Percentiles rank a stretch among this genome's conserved stretches.
phyloP scores from a whole-genome alignment of 768 basidiomycete genomes.

The Candolleomyces aberdarensis region DNA sequence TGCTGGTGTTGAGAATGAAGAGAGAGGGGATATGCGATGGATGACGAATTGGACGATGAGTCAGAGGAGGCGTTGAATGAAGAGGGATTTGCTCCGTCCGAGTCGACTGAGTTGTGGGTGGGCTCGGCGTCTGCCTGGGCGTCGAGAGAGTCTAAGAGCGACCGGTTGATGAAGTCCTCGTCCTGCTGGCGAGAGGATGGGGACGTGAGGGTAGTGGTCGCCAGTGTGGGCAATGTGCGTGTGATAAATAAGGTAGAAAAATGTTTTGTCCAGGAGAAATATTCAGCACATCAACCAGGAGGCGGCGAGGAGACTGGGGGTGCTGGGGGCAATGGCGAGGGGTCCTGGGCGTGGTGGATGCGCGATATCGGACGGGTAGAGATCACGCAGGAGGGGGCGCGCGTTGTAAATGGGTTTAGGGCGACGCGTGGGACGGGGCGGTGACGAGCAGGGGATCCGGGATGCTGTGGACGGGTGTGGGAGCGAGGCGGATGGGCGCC shows the following conservation, averaged over 20 bases:
- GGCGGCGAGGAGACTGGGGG: slow-evolving; percentile 11
- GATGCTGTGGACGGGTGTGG: slow-evolving; percentile 15
- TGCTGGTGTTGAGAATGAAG: slow-evolving; percentile 41
- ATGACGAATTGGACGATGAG: slow-evolving; percentile 55
- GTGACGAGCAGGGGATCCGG: slow-evolving; percentile 13
- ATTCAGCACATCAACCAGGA: slow-evolving; percentile 31
- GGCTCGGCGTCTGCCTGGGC: slow-evolving; percentile 82
- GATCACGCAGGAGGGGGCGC: slow-evolving; percentile 6
- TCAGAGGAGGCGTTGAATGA: slow-evolving; percentile 50
- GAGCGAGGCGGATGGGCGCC: slow-evolving; percentile 11
- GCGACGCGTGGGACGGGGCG: slow-evolving; percentile 21
- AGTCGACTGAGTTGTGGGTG: slow-evolving; percentile 47
- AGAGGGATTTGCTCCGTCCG: slow-evolving; percentile 44
- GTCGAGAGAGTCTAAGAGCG: slow-evolving; percentile 79
- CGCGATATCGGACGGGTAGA: slow-evolving; percentile 9
- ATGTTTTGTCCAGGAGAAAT: slow-evolving; percentile 13
- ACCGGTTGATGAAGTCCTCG: slow-evolving; percentile 87
- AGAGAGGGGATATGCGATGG: slow-evolving; percentile 51
- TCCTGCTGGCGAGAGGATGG: slow-evolving; percentile 43
- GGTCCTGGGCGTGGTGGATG: background rate
- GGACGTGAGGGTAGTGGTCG: slow-evolving; percentile 40
- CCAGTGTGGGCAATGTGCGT: slow-evolving; percentile 44
- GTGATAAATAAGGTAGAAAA: slow-evolving; percentile 14
- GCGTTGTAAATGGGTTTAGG: slow-evolving; percentile 14
- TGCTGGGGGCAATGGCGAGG: slow-evolving; percentile 1